Evolutionary conservation across 2,329 filamentous ascomycete genomes (phyloP).

Genomic region (Torrubiellomyces zombiae): DNA sequence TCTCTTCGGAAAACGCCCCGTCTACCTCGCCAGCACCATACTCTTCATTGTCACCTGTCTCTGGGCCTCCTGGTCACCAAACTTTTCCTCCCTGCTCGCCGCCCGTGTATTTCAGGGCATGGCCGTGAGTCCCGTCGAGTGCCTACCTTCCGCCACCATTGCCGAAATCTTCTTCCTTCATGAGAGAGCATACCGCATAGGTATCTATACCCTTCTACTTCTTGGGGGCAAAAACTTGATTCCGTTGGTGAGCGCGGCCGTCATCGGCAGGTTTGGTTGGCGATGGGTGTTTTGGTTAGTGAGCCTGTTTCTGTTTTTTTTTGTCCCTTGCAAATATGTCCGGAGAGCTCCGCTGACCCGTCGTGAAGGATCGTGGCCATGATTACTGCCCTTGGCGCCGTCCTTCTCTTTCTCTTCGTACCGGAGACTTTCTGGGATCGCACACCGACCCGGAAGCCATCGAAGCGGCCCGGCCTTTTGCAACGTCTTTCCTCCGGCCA

Average conservation of each 20-base stretch:
- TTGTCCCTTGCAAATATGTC: background rate
- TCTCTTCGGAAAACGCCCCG: constrained; percentile 73
- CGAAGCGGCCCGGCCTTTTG: constrained; percentile 28
- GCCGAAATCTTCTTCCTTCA: constrained; percentile 95
- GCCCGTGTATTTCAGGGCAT: constrained; percentile 80
- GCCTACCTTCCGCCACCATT: constrained; percentile 81
- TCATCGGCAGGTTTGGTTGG: constrained; percentile 68
- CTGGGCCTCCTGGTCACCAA: constrained; percentile 78
- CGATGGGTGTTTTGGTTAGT: constrained; percentile 76
- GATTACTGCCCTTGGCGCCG: constrained; percentile 52
- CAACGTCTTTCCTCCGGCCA: constrained; percentile 29
- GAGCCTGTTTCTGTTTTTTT: constrained; percentile 1
- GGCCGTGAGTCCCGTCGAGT: constrained; percentile 79
- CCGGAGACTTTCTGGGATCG: constrained; percentile 95
- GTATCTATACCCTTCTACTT: constrained; percentile 79
- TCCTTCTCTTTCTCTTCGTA: constrained; percentile 73
- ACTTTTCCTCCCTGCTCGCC: constrained; percentile 60
- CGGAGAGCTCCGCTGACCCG: background rate
- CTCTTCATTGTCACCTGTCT: constrained; percentile 62
- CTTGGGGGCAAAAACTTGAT: constrained; percentile 85
- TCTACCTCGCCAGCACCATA: constrained; percentile 64
- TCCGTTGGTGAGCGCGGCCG: constrained; percentile 68
- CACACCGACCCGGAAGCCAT: constrained; percentile 36
- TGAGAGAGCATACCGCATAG: constrained; percentile 80
- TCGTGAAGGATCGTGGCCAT: constrained; percentile 58